A percentile compares a stretch with the other conserved stretches of the same genome.
phyloP scores from a whole-genome alignment of 2,329 filamentous ascomycete species.

The Penicillium hesseltinei region DNA sequence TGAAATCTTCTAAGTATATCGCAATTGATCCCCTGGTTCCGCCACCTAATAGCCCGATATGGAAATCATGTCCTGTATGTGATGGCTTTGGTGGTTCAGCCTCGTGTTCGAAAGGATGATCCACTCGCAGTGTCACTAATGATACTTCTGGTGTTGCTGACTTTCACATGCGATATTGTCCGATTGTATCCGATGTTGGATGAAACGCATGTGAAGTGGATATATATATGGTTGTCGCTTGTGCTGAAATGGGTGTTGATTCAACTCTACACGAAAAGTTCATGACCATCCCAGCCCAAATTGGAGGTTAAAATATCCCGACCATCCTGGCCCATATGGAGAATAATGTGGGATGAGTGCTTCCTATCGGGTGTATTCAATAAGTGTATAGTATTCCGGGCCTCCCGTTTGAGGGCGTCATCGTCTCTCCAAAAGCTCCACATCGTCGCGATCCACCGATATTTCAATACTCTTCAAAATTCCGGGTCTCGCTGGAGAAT shows the following conservation, averaged over 20 bases:
- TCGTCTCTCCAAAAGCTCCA: conserved; percentile 1
- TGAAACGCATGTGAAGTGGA: accelerated
- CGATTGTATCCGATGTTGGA: neutral
- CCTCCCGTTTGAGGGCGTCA: neutral
- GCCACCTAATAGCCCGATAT: neutral
- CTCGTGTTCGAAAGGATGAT: too few relatives aligned
- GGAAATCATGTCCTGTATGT: neutral
- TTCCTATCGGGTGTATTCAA: neutral
- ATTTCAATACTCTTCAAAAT: conserved; percentile 19
- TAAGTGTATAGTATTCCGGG: neutral
- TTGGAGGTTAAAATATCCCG: neutral
- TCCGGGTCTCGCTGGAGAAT: neutral
- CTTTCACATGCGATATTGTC: neutral
- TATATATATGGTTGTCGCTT: neutral
- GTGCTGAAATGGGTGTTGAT: too few relatives aligned
- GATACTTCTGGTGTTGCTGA: neutral
- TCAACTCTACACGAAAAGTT: neutral
- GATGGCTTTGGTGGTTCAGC: neutral
- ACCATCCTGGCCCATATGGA: neutral
- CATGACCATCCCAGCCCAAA: neutral
- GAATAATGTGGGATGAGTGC: accelerated
- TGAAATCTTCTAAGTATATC: neutral
- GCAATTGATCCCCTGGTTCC: neutral
- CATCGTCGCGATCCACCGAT: conserved; percentile 9
- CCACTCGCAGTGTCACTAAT: too few relatives aligned